A percentile compares a stretch with the other conserved stretches of the same genome.
Conservation (phyloP, 1,284 basidiomycete genomes). For the Cerrena zonata region DNA sequence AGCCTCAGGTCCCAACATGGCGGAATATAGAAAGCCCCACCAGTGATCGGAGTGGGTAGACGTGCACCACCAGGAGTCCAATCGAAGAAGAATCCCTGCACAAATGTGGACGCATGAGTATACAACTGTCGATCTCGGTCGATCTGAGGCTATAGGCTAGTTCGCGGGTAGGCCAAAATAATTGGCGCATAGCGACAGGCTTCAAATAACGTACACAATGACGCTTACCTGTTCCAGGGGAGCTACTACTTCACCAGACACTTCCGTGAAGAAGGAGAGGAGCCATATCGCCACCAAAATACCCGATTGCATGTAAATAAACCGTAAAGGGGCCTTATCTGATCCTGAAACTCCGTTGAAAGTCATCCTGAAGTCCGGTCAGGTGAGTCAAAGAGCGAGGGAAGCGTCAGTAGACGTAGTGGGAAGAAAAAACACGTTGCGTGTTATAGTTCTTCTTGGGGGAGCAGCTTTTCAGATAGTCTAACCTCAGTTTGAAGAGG, state of each 20-base stretch:
- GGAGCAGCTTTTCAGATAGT: no score
- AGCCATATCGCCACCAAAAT: not conserved
- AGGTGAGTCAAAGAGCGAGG: not conserved
- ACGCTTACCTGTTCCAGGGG: not conserved
- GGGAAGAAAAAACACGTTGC: not conserved
- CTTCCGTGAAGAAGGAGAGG: not conserved
- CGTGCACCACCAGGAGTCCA: slow-evolving; percentile 37
- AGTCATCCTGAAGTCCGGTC: not conserved
- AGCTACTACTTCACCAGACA: not conserved
- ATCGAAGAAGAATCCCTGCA: slow-evolving; percentile 50
- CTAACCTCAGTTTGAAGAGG: no score
- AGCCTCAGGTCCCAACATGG: slow-evolving; percentile 2
- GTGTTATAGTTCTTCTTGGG: no score
- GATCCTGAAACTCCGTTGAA: not conserved
- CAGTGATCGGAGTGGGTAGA: slow-evolving; percentile 43
- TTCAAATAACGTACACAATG: not conserved
- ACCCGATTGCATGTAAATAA: not conserved
- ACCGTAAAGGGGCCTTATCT: not conserved
- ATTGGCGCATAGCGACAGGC: no score
- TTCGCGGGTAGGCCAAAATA: no score
- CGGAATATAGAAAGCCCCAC: slow-evolving; percentile 23
- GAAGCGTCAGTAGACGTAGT: not conserved
- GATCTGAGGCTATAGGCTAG: no score
- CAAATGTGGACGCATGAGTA: not conserved
- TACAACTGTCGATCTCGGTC: not conserved